Evolutionary conservation across 2,329 filamentous ascomycete genomes (phyloP).

Genomic region (Calonectria naviculata): DNA sequence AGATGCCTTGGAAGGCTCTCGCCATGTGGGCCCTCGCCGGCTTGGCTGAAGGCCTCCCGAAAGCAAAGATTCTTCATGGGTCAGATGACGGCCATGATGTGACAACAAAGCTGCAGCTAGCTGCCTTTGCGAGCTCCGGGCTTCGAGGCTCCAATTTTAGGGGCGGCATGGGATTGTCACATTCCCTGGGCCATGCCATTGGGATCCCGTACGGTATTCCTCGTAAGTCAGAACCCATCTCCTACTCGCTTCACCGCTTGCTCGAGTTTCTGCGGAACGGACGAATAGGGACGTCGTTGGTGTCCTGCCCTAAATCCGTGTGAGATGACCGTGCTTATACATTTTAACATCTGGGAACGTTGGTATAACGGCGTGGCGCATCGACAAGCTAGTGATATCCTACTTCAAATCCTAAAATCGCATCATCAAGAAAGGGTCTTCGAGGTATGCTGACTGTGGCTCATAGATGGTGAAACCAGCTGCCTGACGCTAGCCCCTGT

Average conservation of each 20-base stretch:
- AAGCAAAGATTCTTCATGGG: slow-evolving; percentile 20
- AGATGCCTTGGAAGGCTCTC: slow-evolving; percentile 35
- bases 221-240: slow-evolving; percentile 25
- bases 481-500: slow-evolving; percentile 29
- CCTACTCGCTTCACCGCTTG: background rate
- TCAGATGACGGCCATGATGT: slow-evolving; percentile 21
- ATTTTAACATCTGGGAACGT: slow-evolving; percentile 24
- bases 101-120: slow-evolving; percentile 33
- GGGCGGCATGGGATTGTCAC: slow-evolving; percentile 20
- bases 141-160: slow-evolving; percentile 33
- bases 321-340: slow-evolving; percentile 3
- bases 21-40: slow-evolving; percentile 25
- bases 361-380: slow-evolving; percentile 25
- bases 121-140: slow-evolving; percentile 36
- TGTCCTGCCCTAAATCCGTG: background rate
- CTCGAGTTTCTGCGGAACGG: background rate
- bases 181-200: slow-evolving; percentile 28
- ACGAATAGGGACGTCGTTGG: background rate
- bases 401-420: slow-evolving; percentile 13
- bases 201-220: slow-evolving; percentile 31
- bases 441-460: slow-evolving; percentile 25
- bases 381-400: slow-evolving; percentile 15
- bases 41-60: slow-evolving; percentile 16
- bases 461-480: slow-evolving; percentile 35
- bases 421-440: slow-evolving; percentile 19